Evolutionary conservation across 257 asterid species (phyloP).

Genomic region (Solanum tarapatanum): DNA sequence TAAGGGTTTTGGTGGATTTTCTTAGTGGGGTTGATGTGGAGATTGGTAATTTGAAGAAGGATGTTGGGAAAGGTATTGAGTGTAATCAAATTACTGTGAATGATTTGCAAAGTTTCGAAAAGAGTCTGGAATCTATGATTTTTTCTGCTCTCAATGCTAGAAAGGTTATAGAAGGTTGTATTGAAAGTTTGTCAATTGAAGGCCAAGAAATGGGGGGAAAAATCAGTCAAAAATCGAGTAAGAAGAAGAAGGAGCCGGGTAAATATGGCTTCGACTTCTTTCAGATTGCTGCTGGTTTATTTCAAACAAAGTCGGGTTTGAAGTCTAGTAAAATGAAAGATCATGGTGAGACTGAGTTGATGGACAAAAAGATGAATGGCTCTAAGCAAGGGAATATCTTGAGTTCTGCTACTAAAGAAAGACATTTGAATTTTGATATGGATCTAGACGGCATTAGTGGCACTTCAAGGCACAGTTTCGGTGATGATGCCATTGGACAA

Average conservation of each 20-base stretch:
- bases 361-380: conserved; percentile 21
- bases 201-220: conserved; percentile 28
- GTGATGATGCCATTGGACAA: conserved; percentile 3
- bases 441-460: conserved; percentile 11
- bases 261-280: conserved; percentile 24
- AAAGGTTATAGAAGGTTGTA: conserved; percentile 35
- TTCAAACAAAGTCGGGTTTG: conserved; percentile 26
- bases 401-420: conserved; percentile 27
- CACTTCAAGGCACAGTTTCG: conserved; percentile 2
- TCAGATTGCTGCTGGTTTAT: conserved; percentile 23
- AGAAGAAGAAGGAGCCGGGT: conserved; percentile 32
- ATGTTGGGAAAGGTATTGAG: conserved; percentile 30
- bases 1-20: conserved; percentile 21
- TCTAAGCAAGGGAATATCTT: conserved; percentile 29
- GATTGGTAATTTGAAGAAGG: conserved; percentile 36
- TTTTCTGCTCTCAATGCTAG: conserved; percentile 17
- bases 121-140: conserved; percentile 32
- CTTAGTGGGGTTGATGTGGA: conserved; percentile 23
- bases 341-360: conserved; percentile 17
- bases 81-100: conserved; percentile 30
- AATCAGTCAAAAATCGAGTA: conserved; percentile 22
- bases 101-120: conserved; percentile 45
- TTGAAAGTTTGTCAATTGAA: conserved; percentile 21
- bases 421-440: conserved; percentile 7
- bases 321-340: conserved; percentile 25